phyloP scores from a whole-genome alignment of 495 filamentous ascomycete species.

The Penicillium lividum region DNA sequence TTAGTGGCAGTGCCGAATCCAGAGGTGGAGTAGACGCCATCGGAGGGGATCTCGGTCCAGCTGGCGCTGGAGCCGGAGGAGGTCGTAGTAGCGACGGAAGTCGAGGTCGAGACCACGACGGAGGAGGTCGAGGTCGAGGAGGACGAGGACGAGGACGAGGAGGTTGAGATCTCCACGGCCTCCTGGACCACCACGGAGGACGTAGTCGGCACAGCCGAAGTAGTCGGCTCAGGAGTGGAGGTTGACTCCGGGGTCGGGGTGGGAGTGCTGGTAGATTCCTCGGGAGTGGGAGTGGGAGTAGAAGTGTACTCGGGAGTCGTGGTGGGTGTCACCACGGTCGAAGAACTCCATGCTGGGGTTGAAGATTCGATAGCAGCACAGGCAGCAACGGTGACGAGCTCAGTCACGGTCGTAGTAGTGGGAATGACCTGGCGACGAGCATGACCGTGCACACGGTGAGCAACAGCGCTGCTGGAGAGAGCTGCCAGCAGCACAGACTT shows the following conservation, averaged over 20 bases:
- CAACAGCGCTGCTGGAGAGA: conserved; percentile 26
- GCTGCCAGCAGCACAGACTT: conserved; percentile 41
- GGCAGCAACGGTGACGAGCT: conserved; percentile 13
- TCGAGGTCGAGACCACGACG: conserved; percentile 2
- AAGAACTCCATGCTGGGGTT: conserved; percentile 1
- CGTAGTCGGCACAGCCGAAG: conserved; percentile 1
- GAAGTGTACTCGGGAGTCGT: conserved; percentile 2
- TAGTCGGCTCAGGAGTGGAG: conserved; percentile 7
- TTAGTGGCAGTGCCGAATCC: conserved; percentile 37
- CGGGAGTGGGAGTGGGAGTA: conserved; percentile 1
- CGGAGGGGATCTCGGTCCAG: conserved; percentile 28
- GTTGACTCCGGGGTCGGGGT: conserved; percentile 1
- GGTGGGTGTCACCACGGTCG: not conserved
- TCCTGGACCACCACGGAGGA: not conserved
- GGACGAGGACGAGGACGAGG: conserved; percentile 4
- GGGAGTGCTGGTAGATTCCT: conserved; percentile 5
- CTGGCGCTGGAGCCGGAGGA: conserved; percentile 12
- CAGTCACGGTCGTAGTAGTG: conserved; percentile 16
- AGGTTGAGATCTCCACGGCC: not conserved
- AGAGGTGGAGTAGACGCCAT: conserved; percentile 23
- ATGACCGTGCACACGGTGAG: conserved; percentile 22
- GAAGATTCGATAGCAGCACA: conserved; percentile 9
- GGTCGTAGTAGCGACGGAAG: conserved; percentile 5
- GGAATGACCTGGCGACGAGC: conserved; percentile 25
- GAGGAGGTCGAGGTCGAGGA: not conserved